phyloP scores from a whole-genome alignment of 768 basidiomycete genomes.

The Panellus pusillus region DNA sequence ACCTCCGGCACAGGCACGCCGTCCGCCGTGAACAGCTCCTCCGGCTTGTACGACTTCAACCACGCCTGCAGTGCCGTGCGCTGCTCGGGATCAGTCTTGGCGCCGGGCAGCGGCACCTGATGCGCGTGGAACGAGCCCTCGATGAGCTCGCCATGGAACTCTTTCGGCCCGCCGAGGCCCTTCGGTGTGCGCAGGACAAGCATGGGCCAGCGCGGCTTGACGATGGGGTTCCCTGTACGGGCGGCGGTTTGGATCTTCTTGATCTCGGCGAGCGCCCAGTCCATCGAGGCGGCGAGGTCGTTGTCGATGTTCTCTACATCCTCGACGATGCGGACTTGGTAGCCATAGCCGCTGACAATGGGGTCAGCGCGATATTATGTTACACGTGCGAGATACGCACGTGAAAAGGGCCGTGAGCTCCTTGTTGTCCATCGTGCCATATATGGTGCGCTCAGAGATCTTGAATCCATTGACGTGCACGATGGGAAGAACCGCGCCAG shows the following conservation, averaged over 20 bases:
- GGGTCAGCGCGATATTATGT: not conserved
- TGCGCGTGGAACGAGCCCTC: conserved; percentile 85
- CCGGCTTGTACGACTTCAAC: conserved; percentile 70
- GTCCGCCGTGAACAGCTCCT: conserved; percentile 61
- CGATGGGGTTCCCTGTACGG: conserved; percentile 69
- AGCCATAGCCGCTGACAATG: conserved; percentile 70
- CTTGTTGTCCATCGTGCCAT: conserved; percentile 88
- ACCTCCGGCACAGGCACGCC: conserved; percentile 58
- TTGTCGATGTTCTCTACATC: conserved; percentile 66
- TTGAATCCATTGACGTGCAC: conserved; percentile 88
- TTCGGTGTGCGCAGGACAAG: conserved; percentile 87
- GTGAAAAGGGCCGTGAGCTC: conserved; percentile 76
- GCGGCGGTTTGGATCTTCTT: conserved; percentile 78
- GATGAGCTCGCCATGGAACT: conserved; percentile 65
- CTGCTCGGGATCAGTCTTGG: conserved; percentile 64
- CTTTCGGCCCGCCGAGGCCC: conserved; percentile 71
- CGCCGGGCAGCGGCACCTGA: conserved; percentile 82
- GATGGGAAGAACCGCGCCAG: conserved; percentile 89
- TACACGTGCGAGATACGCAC: conserved; percentile 35
- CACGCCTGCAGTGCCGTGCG: conserved; percentile 65
- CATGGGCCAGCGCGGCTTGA: conserved; percentile 92
- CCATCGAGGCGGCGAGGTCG: conserved; percentile 78
- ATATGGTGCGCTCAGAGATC: conserved; percentile 88
- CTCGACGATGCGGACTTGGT: conserved; percentile 82
- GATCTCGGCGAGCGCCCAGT: conserved; percentile 78